Conservation (phyloP, 768 basidiomycete species). For the Melanogaster broomeanus region DNA sequence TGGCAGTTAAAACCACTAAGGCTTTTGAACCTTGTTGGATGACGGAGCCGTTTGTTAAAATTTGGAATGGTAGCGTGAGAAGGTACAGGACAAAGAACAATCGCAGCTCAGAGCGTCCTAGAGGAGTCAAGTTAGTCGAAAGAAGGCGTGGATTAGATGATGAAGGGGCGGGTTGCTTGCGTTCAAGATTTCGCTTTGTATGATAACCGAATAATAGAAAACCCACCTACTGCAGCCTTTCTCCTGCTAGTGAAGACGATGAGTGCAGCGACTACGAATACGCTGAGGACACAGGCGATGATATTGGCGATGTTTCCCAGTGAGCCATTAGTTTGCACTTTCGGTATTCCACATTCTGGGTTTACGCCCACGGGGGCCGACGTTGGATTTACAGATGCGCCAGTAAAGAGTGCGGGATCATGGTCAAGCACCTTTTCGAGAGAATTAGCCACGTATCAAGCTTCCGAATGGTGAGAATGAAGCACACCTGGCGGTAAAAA, state of each 20-base stretch:
- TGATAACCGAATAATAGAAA: background rate
- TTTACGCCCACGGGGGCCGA: constrained; percentile 83
- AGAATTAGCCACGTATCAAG: constrained; percentile 21
- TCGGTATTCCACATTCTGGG: constrained; percentile 75
- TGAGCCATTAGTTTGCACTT: constrained; percentile 55
- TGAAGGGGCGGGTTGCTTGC: background rate
- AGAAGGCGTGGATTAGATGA: background rate
- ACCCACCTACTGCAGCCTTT: constrained; percentile 86
- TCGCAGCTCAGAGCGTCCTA: constrained; percentile 72
- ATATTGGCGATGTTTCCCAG: constrained; percentile 89
- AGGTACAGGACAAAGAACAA: constrained; percentile 66
- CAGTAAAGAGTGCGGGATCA: constrained; percentile 36
- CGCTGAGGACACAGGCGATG: constrained; percentile 72
- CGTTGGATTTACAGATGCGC: constrained; percentile 42
- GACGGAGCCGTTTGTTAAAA: constrained; percentile 78
- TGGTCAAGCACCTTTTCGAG: constrained; percentile 42
- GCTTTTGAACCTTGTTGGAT: constrained; percentile 74
- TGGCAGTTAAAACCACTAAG: constrained; percentile 68
- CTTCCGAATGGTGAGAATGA: constrained; percentile 9
- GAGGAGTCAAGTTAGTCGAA: constrained; percentile 7
- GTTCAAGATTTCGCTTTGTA: background rate
- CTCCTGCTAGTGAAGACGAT: constrained; percentile 60
- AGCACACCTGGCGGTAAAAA: constrained; percentile 81
- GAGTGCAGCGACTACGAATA: constrained; percentile 60
- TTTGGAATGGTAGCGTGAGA: constrained; percentile 74